phyloP scores from a whole-genome alignment of 345 rosid genomes.

The Melaleuca quinquenervia region DNA sequence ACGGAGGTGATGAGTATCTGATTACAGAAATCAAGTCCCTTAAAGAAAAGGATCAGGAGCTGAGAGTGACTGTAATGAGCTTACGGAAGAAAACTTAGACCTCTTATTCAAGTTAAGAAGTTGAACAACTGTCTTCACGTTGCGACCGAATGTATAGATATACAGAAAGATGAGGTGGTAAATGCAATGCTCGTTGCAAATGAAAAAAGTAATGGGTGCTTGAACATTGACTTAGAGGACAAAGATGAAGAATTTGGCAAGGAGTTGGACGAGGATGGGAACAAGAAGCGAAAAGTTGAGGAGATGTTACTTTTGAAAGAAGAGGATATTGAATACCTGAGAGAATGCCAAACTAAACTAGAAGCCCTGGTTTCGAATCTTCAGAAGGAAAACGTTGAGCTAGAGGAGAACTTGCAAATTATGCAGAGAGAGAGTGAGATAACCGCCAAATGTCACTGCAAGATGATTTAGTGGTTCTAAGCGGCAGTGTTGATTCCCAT shows the following conservation, averaged over 20 bases:
- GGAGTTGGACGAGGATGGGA: conserved; percentile 10
- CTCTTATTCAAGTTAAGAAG: conserved; percentile 34
- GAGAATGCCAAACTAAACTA: conserved; percentile 1
- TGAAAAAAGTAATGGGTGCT: conserved; percentile 3
- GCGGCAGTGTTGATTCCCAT: conserved; percentile 21
- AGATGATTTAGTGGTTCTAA: conserved; percentile 19
- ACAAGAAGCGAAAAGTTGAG: conserved; percentile 19
- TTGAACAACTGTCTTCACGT: not conserved
- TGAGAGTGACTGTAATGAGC: conserved; percentile 48
- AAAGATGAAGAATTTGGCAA: conserved; percentile 12
- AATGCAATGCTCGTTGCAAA: conserved; percentile 3
- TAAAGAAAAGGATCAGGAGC: conserved; percentile 33
- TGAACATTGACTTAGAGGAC: conserved; percentile 16
- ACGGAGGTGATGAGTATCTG: conserved; percentile 1
- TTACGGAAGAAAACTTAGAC: conserved; percentile 50
- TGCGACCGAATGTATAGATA: conserved; percentile 2
- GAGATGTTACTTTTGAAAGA: conserved; percentile 22
- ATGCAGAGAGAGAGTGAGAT: conserved; percentile 18
- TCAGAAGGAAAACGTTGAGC: conserved; percentile 17
- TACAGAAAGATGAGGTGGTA: conserved; percentile 7
- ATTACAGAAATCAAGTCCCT: conserved; percentile 25
- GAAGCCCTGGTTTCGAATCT: conserved; percentile 23
- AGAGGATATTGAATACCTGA: conserved; percentile 23
- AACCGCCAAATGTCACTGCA: conserved; percentile 29
- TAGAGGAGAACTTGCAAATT: conserved; percentile 21